These are phyloP conservation scores for Phytophthora meadii DNA, from an alignment of 352 stramenopile genomes.

Conservation along the genomic window DNA sequence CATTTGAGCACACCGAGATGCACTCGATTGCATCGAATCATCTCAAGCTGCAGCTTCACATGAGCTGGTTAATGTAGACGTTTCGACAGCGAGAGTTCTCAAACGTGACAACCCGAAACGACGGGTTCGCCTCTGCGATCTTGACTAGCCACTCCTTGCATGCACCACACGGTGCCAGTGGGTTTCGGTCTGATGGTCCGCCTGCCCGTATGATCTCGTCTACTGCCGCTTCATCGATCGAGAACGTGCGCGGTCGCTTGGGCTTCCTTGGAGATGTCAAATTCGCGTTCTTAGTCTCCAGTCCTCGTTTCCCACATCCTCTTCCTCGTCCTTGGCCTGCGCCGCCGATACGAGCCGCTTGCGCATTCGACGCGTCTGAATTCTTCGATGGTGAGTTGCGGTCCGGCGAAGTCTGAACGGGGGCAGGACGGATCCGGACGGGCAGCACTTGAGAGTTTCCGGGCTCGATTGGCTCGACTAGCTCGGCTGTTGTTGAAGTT, in stretches of 20 bases:
- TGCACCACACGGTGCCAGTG: constrained; percentile 96
- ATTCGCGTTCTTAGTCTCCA: constrained; percentile 38
- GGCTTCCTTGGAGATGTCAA: constrained; percentile 60
- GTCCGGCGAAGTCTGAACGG: constrained; percentile 16
- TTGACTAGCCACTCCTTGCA: constrained; percentile 99
- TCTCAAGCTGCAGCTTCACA: constrained; percentile 40
- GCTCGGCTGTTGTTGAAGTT: constrained; percentile 31
- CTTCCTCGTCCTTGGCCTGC: constrained; percentile 4
- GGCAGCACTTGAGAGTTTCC: constrained; percentile 14
- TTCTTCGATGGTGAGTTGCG: not conserved
- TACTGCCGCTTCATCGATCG: constrained; percentile 71
- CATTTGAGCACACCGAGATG: no score
- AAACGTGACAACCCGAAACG: constrained; percentile 98
- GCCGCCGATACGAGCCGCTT: not conserved
- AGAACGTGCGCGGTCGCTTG: constrained; percentile 87
- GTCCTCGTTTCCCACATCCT: constrained; percentile 33
- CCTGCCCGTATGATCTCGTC: constrained; percentile 48
- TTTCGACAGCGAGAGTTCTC: constrained; percentile 94
- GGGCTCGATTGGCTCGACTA: constrained; percentile 13
- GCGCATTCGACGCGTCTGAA: not conserved
- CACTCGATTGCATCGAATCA: no score
- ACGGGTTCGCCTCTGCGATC: constrained; percentile 97
- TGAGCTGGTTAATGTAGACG: constrained; percentile 92
- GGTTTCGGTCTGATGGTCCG: constrained; percentile 91
- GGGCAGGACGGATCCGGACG: constrained; percentile 19